Percentiles rank a stretch among this genome's conserved stretches.
Conservation (phyloP, 805 yeast genomes). For the Yarrowia sp. region DNA sequence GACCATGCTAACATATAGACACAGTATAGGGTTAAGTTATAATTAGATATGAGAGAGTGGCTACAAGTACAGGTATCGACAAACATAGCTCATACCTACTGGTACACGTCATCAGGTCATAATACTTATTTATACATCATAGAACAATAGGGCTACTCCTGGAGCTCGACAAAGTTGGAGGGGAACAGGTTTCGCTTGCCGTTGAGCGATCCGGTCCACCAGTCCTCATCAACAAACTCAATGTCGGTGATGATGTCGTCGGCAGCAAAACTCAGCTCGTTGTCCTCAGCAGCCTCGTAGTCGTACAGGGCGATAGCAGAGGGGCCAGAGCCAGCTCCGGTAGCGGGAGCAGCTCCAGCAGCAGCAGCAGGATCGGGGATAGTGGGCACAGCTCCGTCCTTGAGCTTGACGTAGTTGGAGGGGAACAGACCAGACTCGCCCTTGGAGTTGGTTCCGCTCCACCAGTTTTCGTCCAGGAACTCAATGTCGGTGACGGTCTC, state of each 20-base stretch:
- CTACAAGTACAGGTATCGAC: too few species aligned
- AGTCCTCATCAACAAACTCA: slow-evolving; percentile 89
- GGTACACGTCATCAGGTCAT: slow-evolving; percentile 5
- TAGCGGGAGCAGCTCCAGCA: slow-evolving; percentile 40
- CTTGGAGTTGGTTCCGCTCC: slow-evolving; percentile 78
- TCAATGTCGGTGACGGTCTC: slow-evolving; percentile 71
- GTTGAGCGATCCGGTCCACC: slow-evolving; percentile 91
- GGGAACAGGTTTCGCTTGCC: slow-evolving; percentile 91
- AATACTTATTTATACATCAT: slow-evolving; percentile 27
- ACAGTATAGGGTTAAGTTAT: slow-evolving; percentile 17
- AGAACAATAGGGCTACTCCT: slow-evolving; percentile 37
- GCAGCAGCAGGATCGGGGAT: slow-evolving; percentile 41
- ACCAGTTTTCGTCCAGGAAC: slow-evolving; percentile 80
- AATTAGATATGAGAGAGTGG: not conserved
- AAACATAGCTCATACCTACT: not conserved
- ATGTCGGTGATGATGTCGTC: slow-evolving; percentile 83
- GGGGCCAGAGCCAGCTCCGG: slow-evolving; percentile 48
- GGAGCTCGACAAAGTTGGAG: slow-evolving; percentile 72
- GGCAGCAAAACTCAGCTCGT: slow-evolving; percentile 83
- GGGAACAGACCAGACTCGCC: slow-evolving; percentile 93
- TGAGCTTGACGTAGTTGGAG: slow-evolving; percentile 73
- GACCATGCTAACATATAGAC: slow-evolving; percentile 15
- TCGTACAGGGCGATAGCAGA: slow-evolving; percentile 74
- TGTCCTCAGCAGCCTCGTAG: slow-evolving; percentile 91
- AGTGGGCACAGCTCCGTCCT: slow-evolving; percentile 50